Base-by-base conservation (phyloP, 1,139 yeast genomes). In the Entelexis sorbosivorans region DNA sequence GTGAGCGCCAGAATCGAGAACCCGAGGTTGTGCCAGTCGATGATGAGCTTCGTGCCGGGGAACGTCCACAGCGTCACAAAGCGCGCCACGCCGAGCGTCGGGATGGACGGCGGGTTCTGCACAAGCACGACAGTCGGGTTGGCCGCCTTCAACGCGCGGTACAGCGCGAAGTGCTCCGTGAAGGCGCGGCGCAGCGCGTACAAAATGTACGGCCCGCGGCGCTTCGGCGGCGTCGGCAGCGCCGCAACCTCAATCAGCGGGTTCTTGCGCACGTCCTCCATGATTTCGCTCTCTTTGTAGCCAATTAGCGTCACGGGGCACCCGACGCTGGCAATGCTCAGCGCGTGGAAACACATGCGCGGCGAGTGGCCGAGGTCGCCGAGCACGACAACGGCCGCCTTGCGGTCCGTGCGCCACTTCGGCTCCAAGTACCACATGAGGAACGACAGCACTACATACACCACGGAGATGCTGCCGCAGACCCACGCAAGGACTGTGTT, bases 341-440 rank as follows among this genome's bases (percentile, higher is more conserved):
- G 68, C 0, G 95, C 95, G 65, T 93, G 99, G 66, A 91, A 85
- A 60, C 83, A 77, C 86, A 91, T 91, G 56, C 99, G 72, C 5
- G 99, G 99, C 1, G 97, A 89, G 62, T 89, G 94, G 14, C 96
- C 96, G 50, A 93, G 66, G 63, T 91, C 98, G 1, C 99, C 99
- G 28, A 93, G 70, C 1, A 91, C 98, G 54, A 86, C 75, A 28
- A 91, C 79, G 9, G 85, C 74, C 4, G 87, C 44, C 50, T 62
- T 48, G 46, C 55, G 32, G 54, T 52, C 35, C 48, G 50, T 10
- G 43, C 58, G 26, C 44, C 42, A 24, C 33, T 28, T 22, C 17
- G 67, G 66, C 13, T 58, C 50, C 13, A 64, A 42, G 50, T 61
- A 52, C 51, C 61, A 66, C 38, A 67, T 55, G 7, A 58, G 52